Evolutionary conservation across 805 yeast species (phyloP).

Genomic region (Nakazawaea molendinolei): DNA sequence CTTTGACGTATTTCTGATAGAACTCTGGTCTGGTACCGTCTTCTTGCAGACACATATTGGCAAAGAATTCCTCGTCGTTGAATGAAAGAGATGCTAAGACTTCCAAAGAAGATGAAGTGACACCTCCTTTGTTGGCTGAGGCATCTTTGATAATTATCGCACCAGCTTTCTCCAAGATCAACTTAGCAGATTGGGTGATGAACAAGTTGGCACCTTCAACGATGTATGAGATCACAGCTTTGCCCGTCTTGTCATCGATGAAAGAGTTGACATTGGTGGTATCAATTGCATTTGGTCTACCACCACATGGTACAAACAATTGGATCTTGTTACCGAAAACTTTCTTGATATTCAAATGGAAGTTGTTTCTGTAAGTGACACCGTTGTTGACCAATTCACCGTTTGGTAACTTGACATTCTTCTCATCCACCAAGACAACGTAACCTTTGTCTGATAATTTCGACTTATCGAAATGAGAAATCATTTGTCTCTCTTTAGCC

Average conservation of each 20-base stretch:
- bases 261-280: constrained; percentile 70
- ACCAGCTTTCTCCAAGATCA: constrained; percentile 81
- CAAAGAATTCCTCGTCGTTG: constrained; percentile 75
- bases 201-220: constrained; percentile 98
- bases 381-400: constrained; percentile 78
- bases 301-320: constrained; percentile 97
- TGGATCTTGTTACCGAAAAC: constrained; percentile 60
- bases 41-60: constrained; percentile 66
- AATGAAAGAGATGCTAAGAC: constrained; percentile 91
- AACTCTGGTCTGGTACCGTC: constrained; percentile 58
- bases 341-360: constrained; percentile 71
- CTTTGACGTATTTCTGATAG: constrained; percentile 75
- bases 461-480: constrained; percentile 58
- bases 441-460: constrained; percentile 73
- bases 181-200: constrained; percentile 89
- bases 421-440: constrained; percentile 79
- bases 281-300: constrained; percentile 95
- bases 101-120: constrained; percentile 91
- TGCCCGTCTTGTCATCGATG: constrained; percentile 71
- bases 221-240: constrained; percentile 72
- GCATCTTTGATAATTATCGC: constrained; percentile 89
- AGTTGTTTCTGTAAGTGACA: constrained; percentile 81
- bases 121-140: constrained; percentile 97
- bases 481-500: constrained; percentile 72
- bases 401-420: constrained; percentile 68